These are phyloP conservation scores for Penicillium nucicola DNA, from an alignment of 495 filamentous ascomycete genomes.

Conservation along the genomic window DNA sequence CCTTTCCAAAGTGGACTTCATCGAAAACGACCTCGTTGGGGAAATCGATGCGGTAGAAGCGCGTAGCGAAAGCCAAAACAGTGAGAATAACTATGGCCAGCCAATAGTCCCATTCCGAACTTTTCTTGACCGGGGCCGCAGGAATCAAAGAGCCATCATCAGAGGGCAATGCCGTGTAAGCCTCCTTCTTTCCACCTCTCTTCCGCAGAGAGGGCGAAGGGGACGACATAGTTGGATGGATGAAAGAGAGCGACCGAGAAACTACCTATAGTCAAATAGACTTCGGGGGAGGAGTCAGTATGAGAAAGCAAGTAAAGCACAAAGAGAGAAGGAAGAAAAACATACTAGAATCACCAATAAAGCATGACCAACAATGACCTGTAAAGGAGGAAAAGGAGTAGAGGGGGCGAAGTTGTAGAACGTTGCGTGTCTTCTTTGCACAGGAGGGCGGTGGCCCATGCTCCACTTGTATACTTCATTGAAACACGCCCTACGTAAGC, in stretches of 20 bases:
- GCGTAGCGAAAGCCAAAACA: constrained; percentile 76
- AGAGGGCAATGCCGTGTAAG: constrained; percentile 25
- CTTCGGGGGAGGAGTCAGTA: constrained; percentile 15
- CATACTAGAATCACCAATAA: constrained; percentile 30
- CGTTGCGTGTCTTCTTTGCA: constrained; percentile 15
- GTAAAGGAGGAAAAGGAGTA: constrained; percentile 10
- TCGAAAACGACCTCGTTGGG: constrained; percentile 98
- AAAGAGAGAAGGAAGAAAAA: neutral
- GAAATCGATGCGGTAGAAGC: constrained; percentile 93
- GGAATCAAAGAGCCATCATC: constrained; percentile 26
- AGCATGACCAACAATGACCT: constrained; percentile 18
- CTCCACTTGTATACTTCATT: constrained; percentile 1
- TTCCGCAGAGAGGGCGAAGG: constrained; percentile 48
- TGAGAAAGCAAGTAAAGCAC: neutral
- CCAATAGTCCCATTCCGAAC: constrained; percentile 80
- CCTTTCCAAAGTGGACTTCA: constrained; percentile 99
- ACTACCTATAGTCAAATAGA: constrained; percentile 36
- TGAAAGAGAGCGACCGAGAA: constrained; percentile 34
- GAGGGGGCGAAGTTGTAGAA: neutral
- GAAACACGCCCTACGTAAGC: neutral
- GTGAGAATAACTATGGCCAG: constrained; percentile 77
- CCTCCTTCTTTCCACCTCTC: constrained; percentile 48
- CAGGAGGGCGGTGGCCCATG: constrained; percentile 7
- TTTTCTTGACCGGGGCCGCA: constrained; percentile 22
- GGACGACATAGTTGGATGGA: constrained; percentile 33